Conservation (phyloP, 2,329 filamentous ascomycete genomes). For the Ambrosiella cleistominuta region DNA sequence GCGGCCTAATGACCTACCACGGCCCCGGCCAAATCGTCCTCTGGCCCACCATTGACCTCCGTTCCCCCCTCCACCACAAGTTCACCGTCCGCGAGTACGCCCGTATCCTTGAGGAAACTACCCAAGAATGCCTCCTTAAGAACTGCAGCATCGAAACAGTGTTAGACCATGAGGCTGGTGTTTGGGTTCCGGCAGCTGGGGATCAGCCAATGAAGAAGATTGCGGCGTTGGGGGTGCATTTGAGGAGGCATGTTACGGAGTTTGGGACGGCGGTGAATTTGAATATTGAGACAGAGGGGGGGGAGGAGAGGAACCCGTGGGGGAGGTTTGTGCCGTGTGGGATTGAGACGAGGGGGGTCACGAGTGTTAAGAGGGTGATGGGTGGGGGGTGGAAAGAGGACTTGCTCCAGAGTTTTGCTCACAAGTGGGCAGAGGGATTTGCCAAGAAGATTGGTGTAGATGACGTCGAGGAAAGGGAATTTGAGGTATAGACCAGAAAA, state of each 20-base stretch:
- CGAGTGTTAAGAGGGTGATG: slow-evolving; percentile 47
- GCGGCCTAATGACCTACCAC: slow-evolving; percentile 87
- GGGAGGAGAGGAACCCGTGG: slow-evolving; percentile 32
- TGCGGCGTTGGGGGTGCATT: slow-evolving; percentile 79
- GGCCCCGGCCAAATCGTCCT: slow-evolving; percentile 82
- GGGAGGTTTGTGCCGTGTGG: slow-evolving; percentile 78
- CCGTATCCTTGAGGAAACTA: slow-evolving; percentile 55
- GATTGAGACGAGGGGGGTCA: slow-evolving; percentile 59
- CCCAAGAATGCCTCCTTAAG: slow-evolving; percentile 44
- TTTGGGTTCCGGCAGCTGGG: slow-evolving; percentile 42
- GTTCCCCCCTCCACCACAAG: slow-evolving; percentile 32
- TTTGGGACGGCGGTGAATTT: slow-evolving; percentile 74
- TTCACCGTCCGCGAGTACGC: slow-evolving; percentile 64
- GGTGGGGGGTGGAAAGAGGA: slow-evolving; percentile 13
- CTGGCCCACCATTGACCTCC: slow-evolving; percentile 82
- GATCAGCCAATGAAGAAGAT: slow-evolving; percentile 44
- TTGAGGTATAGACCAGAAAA: background rate
- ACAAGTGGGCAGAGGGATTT: slow-evolving; percentile 9
- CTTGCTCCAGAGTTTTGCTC: slow-evolving; percentile 1
- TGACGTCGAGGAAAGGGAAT: background rate
- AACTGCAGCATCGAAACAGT: slow-evolving; percentile 40
- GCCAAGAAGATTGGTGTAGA: slow-evolving; percentile 4
- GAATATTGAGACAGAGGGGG: slow-evolving; percentile 34
- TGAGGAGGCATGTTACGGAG: slow-evolving; percentile 64
- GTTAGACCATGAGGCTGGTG: slow-evolving; percentile 59